Conservation (phyloP, 2,329 filamentous ascomycete species). For the Ophiostoma ips region DNA sequence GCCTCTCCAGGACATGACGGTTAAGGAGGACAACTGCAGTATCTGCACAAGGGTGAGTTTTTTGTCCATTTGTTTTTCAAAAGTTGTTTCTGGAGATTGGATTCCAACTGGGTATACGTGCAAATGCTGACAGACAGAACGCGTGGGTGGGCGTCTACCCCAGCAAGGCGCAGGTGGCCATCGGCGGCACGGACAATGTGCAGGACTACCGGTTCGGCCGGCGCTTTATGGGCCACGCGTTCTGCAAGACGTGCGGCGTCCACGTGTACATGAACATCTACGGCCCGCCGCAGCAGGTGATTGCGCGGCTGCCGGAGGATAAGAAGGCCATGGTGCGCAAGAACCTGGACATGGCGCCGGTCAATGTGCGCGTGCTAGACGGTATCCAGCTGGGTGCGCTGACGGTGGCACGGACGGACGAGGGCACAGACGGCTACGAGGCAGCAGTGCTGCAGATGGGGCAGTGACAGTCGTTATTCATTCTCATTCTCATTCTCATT, state of each 20-base stretch:
- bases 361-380: slow-evolving; percentile 10
- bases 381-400: neutral
- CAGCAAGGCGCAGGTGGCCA: slow-evolving; percentile 1
- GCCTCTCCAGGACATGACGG: neutral
- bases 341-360: slow-evolving; percentile 9
- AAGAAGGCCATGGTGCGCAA: slow-evolving; percentile 5
- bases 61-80: too few relatives aligned
- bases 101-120: too few relatives aligned
- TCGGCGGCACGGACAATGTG: slow-evolving; percentile 4
- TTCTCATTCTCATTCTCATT: too few relatives aligned
- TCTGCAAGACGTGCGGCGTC: slow-evolving; percentile 11
- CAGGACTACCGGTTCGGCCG: slow-evolving; percentile 11
- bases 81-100: neutral
- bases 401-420: slow-evolving; percentile 1
- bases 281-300: slow-evolving; percentile 7
- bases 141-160: slow-evolving; percentile 11
- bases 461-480: too few relatives aligned
- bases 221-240: slow-evolving; percentile 10
- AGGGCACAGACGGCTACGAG: slow-evolving; percentile 9
- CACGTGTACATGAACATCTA: slow-evolving; percentile 12
- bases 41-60: slow-evolving; percentile 8
- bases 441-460: neutral
- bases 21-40: slow-evolving; percentile 13
- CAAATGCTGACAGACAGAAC: slow-evolving; percentile 4
- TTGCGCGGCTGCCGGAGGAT: slow-evolving; percentile 4